Base-by-base conservation (phyloP, 2,329 filamentous ascomycete genomes). In the Nectriaceae sp. region DNA sequence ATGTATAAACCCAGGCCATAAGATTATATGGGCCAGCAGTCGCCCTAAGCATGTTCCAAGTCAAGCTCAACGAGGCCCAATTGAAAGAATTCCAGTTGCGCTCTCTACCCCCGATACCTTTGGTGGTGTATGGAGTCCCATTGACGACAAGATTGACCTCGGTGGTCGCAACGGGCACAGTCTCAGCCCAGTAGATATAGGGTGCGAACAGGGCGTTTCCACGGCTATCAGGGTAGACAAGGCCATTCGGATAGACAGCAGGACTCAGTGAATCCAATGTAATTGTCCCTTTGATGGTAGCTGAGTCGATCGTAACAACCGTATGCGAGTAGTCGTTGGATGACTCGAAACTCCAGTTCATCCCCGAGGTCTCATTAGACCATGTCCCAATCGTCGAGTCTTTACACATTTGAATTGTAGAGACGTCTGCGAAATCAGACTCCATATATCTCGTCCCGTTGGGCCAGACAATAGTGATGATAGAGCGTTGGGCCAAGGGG, bases 381-480 rank as follows among this genome's bases (percentile, higher is more conserved):
- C 50, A 53, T 36, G 11, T 40, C 21, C 35, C 50, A 33, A 35
- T 45, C 24, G 47, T 50, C 18, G 29, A 24, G 36, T 50, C 39
- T 21, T 22, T 33, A 37, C 50, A 53, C n/a, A 21, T 44, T 26
- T 47, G 37, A 19, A 53, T 42, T 15, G 22, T 53, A 35, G 50
- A 53, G 24, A 33, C 33, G 19, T 50, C 37, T 31, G 47, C 39
- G 41, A 50, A 53, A 20, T 19, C 37, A 35, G 24, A 33, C 44
- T 50, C 47, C 50, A 53, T 53, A 44, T 47, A 50, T 35, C 50
- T 42, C 21, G 50, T 53, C 36, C 50, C 50, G 29, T 53, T 53
- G 40, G 50, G 47, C 50, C 50, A 53, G 31, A 47, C 47, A 24
- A 48, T 38, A 24, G 47, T 22, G 31, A 53, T 36, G 47, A 53